These are phyloP conservation scores for Cladophialophora yegresii DNA, from an alignment of 2,329 filamentous ascomycete species.

Conservation along the genomic window DNA sequence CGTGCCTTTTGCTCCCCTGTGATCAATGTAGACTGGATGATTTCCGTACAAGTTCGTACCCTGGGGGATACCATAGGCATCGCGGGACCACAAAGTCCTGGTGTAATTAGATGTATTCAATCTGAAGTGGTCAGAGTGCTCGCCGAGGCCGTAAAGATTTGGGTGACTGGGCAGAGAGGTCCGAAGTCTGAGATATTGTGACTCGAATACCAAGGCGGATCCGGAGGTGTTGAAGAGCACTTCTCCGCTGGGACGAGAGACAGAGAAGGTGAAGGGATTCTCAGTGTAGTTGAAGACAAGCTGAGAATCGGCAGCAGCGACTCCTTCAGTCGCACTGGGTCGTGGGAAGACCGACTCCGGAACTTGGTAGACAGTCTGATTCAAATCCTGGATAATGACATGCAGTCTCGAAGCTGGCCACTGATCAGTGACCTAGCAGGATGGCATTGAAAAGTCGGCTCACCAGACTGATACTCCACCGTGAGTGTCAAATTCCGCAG, in stretches of 20 bases:
- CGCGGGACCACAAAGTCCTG: constrained; percentile 69
- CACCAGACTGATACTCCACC: constrained; percentile 64
- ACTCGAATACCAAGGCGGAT: constrained; percentile 70
- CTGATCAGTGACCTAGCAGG: not conserved
- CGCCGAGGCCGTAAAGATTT: constrained; percentile 75
- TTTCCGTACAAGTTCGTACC: constrained; percentile 70
- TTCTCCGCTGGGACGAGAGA: constrained; percentile 46
- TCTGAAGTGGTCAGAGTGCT: constrained; percentile 71
- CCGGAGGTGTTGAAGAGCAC: constrained; percentile 69
- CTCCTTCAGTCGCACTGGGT: constrained; percentile 50
- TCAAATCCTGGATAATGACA: constrained; percentile 71
- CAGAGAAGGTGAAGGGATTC: constrained; percentile 68
- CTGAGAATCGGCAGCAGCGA: constrained; percentile 47
- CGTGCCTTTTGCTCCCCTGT: constrained; percentile 58
- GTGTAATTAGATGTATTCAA: constrained; percentile 69
- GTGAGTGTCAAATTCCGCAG: constrained; percentile 58
- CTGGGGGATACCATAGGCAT: constrained; percentile 63
- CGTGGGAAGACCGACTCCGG: constrained; percentile 68
- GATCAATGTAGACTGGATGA: constrained; percentile 77
- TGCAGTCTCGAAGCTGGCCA: constrained; percentile 65
- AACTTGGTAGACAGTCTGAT: constrained; percentile 72
- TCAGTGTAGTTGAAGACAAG: constrained; percentile 54
- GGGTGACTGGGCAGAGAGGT: constrained; percentile 69
- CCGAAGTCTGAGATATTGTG: constrained; percentile 72
- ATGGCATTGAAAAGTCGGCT: constrained; percentile 24